Percentiles rank a stretch among this genome's conserved stretches.
Evolutionary conservation across 345 rosid species (phyloP).

Genomic region (Aegle marmelos): DNA sequence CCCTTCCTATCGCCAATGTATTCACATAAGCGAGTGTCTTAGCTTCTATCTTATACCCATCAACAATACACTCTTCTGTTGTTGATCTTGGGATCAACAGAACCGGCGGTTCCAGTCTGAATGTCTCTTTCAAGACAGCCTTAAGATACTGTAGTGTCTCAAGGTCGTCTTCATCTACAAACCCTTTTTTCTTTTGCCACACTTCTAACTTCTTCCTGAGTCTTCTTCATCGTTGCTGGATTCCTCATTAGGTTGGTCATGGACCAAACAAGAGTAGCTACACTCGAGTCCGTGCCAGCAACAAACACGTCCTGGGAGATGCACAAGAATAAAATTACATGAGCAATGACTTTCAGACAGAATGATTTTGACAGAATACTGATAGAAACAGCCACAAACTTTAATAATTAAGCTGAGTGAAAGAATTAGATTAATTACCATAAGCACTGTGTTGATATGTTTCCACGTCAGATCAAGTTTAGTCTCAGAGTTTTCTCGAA

Average conservation of each 20-base stretch:
- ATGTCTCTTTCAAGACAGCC: conserved; percentile 30
- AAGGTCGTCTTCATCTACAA: conserved; percentile 25
- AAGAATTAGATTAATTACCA: conserved; percentile 9
- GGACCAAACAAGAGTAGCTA: conserved; percentile 25
- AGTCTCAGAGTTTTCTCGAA: conserved; percentile 12
- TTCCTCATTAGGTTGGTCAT: conserved; percentile 34
- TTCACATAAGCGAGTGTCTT: conserved; percentile 25
- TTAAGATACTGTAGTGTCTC: conserved; percentile 19
- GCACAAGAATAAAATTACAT: no score
- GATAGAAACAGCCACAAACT: not conserved
- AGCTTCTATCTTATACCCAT: conserved; percentile 19
- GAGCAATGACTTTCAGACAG: no score
- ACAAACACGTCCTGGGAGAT: conserved; percentile 23
- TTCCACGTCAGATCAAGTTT: conserved; percentile 20
- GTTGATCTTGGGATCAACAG: conserved; percentile 32
- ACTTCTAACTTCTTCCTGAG: conserved; percentile 23
- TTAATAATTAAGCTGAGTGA: not conserved
- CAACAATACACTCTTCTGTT: conserved; percentile 4
- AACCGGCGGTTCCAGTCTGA: conserved; percentile 26
- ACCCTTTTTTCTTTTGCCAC: conserved; percentile 11
- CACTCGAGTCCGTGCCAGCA: conserved; percentile 29
- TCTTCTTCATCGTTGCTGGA: conserved; percentile 21
- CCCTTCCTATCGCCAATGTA: conserved; percentile 35
- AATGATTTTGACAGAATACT: no score
- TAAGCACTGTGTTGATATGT: conserved; percentile 38